A percentile compares a stretch with the other conserved stretches of the same genome.
These are phyloP conservation scores for Yamadazyma friedrichii DNA, from an alignment of 1,139 yeast genomes.

Conservation along the genomic window DNA sequence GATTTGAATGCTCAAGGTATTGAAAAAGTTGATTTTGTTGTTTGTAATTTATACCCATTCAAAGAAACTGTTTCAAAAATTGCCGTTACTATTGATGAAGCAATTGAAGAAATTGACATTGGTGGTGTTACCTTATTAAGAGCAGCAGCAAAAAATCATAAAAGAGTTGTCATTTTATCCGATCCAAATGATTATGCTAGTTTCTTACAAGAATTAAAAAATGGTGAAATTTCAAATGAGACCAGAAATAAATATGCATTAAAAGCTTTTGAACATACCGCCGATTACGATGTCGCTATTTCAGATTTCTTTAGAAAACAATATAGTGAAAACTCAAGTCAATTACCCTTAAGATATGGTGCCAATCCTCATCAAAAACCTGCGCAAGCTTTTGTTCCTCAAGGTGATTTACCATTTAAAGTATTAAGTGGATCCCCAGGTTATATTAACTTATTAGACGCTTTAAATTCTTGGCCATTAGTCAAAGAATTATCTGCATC, in stretches of 20 bases:
- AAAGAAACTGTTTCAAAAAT: conserved; percentile 95
- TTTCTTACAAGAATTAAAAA: conserved; percentile 74
- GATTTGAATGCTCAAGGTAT: conserved; percentile 87
- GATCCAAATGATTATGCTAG: conserved; percentile 92
- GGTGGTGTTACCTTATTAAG: conserved; percentile 97
- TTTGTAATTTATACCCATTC: conserved; percentile 96
- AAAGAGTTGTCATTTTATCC: conserved; percentile 90
- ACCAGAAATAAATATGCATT: conserved; percentile 84
- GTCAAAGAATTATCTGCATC: conserved; percentile 96
- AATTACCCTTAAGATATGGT: conserved; percentile 94
- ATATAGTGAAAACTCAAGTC: conserved; percentile 85
- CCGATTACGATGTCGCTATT: conserved; percentile 93
- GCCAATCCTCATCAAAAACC: conserved; percentile 99
- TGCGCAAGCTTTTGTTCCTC: conserved; percentile 89
- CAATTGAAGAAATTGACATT: conserved; percentile 96
- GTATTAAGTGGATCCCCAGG: conserved; percentile 96
- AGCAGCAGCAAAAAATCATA: conserved; percentile 98
- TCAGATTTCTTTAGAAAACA: conserved; percentile 97
- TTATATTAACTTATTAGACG: conserved; percentile 92
- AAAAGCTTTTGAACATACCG: conserved; percentile 97
- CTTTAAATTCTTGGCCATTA: conserved; percentile 97
- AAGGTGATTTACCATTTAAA: conserved; percentile 89
- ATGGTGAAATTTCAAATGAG: conserved; percentile 69
- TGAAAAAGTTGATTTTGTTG: conserved; percentile 93
- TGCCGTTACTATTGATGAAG: conserved; percentile 94